phyloP scores from a whole-genome alignment of 305 asterid species.

The Lippia alba region DNA sequence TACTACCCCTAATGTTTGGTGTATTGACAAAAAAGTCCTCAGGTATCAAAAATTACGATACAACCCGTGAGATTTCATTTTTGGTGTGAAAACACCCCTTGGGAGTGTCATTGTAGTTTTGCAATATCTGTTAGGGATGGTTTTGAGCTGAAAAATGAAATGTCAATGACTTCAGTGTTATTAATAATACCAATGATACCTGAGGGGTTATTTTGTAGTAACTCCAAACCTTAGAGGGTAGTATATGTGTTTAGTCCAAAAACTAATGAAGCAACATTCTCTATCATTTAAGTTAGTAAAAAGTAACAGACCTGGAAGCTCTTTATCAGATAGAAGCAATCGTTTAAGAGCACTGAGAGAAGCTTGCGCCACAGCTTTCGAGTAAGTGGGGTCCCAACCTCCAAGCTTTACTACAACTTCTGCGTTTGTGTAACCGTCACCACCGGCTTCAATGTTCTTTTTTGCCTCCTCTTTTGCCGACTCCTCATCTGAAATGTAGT shows the following conservation, averaged over 20 bases:
- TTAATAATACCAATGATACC: no score
- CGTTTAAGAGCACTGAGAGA: slow-evolving; percentile 83
- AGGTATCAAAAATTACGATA: not conserved
- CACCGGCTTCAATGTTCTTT: slow-evolving; percentile 54
- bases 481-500: slow-evolving; percentile 60
- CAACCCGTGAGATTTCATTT: not conserved
- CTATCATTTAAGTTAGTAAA: no score
- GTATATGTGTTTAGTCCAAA: no score
- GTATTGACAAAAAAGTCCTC: not conserved
- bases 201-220: no score
- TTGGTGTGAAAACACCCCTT: no score
- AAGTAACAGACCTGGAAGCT: slow-evolving; percentile 64
- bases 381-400: slow-evolving; percentile 75
- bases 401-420: slow-evolving; percentile 80
- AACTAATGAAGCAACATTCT: no score
- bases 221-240: no score
- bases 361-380: slow-evolving; percentile 79
- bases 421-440: slow-evolving; percentile 67
- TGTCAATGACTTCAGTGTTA: no score
- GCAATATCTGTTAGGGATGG: no score
- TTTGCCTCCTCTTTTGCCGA: slow-evolving; percentile 75
- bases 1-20: no score
- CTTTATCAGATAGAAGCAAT: slow-evolving; percentile 68
- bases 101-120: no score
- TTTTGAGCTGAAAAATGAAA: no score